phyloP scores from a whole-genome alignment of 2,329 filamentous ascomycete genomes.

The Dactylellina parvicollis region DNA sequence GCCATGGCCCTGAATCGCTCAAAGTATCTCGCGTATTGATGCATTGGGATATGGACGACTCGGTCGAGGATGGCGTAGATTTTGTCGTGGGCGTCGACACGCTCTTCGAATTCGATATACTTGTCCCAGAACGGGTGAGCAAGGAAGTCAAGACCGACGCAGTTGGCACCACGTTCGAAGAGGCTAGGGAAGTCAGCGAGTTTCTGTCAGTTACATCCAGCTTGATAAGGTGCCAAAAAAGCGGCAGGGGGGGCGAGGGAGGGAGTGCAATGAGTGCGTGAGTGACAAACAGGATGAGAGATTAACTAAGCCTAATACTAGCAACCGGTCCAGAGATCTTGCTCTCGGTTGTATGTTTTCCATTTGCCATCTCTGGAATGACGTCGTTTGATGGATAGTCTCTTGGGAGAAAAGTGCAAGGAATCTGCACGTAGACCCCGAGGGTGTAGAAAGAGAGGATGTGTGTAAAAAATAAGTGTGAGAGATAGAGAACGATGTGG shows the following conservation, averaged over 20 bases:
- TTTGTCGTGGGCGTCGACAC: conserved; percentile 81
- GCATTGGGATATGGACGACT: conserved; percentile 88
- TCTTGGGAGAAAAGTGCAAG: conserved; percentile 43
- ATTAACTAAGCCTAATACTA: conserved; percentile 61
- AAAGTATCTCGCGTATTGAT: conserved; percentile 94
- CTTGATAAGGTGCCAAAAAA: conserved; percentile 56
- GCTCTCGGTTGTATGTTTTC: conserved; percentile 44
- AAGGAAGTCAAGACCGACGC: conserved; percentile 90
- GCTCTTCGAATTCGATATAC: conserved; percentile 96
- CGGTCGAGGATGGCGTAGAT: conserved; percentile 85
- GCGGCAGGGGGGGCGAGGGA: conserved; percentile 58
- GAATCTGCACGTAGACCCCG: conserved; percentile 43
- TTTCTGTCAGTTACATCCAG: conserved; percentile 61
- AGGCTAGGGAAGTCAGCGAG: conserved; percentile 69
- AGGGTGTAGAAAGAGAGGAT: conserved; percentile 33
- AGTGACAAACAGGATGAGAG: conserved; percentile 67
- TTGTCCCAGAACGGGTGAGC: conserved; percentile 99
- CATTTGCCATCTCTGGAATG: conserved; percentile 45
- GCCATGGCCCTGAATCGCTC: conserved; percentile 85
- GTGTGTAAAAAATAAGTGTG: conserved; percentile 37
- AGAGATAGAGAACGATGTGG: conserved; percentile 41
- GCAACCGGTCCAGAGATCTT: conserved; percentile 51
- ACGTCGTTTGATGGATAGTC: conserved; percentile 47
- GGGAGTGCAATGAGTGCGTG: conserved; percentile 63
- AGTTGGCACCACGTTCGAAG: conserved; percentile 86